Evolutionary conservation across 306 rosid species (phyloP).

Genomic region (Prinsepia uniflora): DNA sequence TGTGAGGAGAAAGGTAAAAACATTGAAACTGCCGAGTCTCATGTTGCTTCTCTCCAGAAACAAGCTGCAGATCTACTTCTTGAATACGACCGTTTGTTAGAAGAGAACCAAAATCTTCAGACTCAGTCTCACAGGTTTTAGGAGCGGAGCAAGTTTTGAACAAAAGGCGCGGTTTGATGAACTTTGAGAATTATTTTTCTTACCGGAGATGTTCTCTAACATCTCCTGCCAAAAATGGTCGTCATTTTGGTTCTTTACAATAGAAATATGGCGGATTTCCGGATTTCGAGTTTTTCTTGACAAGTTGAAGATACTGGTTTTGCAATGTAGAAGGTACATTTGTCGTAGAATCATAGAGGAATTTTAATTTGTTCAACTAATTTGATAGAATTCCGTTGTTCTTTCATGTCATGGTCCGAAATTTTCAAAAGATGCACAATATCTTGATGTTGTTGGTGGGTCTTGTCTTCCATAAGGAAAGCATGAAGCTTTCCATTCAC

Average conservation of each 20-base stretch:
- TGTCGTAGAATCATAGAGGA: background rate
- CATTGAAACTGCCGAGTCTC: constrained; percentile 66
- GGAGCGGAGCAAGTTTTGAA: constrained; percentile 32
- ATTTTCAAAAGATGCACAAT: constrained; percentile 29
- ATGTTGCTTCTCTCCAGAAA: constrained; percentile 67
- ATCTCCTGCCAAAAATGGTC: constrained; percentile 6
- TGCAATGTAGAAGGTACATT: too few species aligned
- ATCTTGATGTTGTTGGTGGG: constrained; percentile 21
- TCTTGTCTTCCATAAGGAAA: constrained; percentile 47
- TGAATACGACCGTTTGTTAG: constrained; percentile 71
- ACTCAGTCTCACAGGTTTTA: constrained; percentile 42
- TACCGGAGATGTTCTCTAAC: constrained; percentile 15
- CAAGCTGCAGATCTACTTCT: constrained; percentile 80
- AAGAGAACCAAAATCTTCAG: constrained; percentile 84
- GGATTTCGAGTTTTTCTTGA: background rate
- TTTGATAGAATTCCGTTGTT: constrained; percentile 11
- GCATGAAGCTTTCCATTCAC: constrained; percentile 45
- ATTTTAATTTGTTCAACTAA: background rate
- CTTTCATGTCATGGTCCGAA: constrained; percentile 37
- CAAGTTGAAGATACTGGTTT: too few species aligned
- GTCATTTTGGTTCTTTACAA: background rate
- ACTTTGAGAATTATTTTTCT: constrained; percentile 24
- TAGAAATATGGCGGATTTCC: background rate
- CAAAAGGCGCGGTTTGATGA: constrained; percentile 2
- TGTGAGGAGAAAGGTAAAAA: constrained; percentile 55